These are phyloP conservation scores for Leptosphaerulina australis DNA, from an alignment of 2,329 filamentous ascomycete species.

Conservation along the genomic window DNA sequence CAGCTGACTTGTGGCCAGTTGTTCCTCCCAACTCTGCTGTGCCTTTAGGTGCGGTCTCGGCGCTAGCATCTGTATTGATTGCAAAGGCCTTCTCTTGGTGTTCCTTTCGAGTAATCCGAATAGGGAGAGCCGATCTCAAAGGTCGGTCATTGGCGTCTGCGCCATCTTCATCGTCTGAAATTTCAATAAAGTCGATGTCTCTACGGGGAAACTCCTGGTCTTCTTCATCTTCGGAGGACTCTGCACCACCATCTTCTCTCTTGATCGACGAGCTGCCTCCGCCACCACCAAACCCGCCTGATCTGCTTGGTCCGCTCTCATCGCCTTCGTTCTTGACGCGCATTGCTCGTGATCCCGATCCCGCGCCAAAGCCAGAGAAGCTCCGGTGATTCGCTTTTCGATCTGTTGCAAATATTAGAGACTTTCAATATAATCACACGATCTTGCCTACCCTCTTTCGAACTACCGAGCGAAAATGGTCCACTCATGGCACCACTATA, in stretches of 20 bases:
- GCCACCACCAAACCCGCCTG: conserved; percentile 19
- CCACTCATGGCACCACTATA: conserved; percentile 52
- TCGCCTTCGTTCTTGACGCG: conserved; percentile 43
- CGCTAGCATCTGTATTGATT: conserved; percentile 61
- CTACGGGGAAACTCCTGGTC: conserved; percentile 53
- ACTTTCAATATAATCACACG: background rate
- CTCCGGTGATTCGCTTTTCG: conserved; percentile 28
- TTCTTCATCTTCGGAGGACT: conserved; percentile 59
- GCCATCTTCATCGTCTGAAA: conserved; percentile 61
- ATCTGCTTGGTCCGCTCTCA: conserved; percentile 27
- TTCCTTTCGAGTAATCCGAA: conserved; percentile 62
- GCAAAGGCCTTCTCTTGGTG: conserved; percentile 61
- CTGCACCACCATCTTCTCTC: conserved; percentile 50
- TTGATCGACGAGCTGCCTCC: conserved; percentile 28
- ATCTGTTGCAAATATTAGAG: conserved; percentile 27
- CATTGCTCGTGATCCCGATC: conserved; percentile 40
- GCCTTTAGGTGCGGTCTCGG: conserved; percentile 52
- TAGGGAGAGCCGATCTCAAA: conserved; percentile 48
- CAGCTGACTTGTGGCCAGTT: conserved; percentile 28
- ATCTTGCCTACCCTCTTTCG: conserved; percentile 31
- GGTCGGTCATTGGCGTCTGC: conserved; percentile 27
- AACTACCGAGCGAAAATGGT: conserved; percentile 49
- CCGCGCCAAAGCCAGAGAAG: conserved; percentile 32
- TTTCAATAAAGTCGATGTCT: conserved; percentile 65
- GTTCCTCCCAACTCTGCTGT: conserved; percentile 43